phyloP scores from a whole-genome alignment of 306 rosid species.

The Sindora glabra region DNA sequence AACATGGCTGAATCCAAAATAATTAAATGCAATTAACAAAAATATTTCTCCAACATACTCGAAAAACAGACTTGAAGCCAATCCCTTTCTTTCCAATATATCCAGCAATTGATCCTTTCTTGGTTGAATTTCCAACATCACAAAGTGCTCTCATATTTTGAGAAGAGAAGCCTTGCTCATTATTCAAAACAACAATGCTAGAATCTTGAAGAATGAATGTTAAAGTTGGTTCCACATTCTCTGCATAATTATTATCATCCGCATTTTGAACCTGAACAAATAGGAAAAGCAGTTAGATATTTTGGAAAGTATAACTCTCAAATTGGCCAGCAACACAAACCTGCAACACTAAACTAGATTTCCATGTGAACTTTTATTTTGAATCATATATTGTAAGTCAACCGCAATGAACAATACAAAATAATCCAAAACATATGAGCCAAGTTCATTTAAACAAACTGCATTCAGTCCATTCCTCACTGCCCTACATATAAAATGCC shows the following conservation, averaged over 20 bases:
- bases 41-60: slow-evolving; percentile 44
- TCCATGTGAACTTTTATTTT: neutral
- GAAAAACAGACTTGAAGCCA: slow-evolving; percentile 94
- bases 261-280: slow-evolving; percentile 92
- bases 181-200: slow-evolving; percentile 70
- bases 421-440: neutral
- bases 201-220: slow-evolving; percentile 79
- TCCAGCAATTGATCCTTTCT: slow-evolving; percentile 84
- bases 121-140: slow-evolving; percentile 94
- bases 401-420: neutral
- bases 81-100: slow-evolving; percentile 97
- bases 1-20: neutral
- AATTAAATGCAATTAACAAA: neutral
- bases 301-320: neutral
- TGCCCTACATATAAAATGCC: neutral
- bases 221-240: slow-evolving; percentile 72
- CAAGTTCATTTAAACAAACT: neutral
- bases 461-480: neutral
- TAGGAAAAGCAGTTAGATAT: slow-evolving; percentile 17
- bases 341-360: neutral
- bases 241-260: slow-evolving; percentile 79
- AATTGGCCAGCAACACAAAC: neutral
- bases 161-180: slow-evolving; percentile 79
- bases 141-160: slow-evolving; percentile 89
- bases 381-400: neutral